Evolutionary conservation across 1,284 basidiomycete genomes (phyloP).

Genomic region (Cryptococcus wingfieldii): DNA sequence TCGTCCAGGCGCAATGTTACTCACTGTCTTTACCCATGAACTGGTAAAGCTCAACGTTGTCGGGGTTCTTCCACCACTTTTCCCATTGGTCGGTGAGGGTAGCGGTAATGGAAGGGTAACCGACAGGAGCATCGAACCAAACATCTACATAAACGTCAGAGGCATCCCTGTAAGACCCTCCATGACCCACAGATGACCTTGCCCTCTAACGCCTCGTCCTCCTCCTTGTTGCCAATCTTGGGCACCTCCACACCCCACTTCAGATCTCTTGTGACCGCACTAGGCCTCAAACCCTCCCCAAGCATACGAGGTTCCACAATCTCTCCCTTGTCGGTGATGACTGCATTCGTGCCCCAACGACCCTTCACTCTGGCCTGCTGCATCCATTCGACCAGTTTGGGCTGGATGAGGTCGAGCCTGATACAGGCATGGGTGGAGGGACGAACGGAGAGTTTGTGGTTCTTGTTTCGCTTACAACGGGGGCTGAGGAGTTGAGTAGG

Average conservation of each 20-base stretch:
- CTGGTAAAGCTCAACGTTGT: constrained; percentile 89
- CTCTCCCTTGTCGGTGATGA: constrained; percentile 78
- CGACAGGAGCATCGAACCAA: constrained; percentile 96
- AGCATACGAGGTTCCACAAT: constrained; percentile 88
- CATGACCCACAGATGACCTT: constrained; percentile 88
- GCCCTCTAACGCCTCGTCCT: constrained; percentile 76
- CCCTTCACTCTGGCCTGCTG: constrained; percentile 72
- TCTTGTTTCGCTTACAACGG: constrained; percentile 83
- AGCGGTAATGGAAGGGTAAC: constrained; percentile 96
- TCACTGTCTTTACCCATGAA: constrained; percentile 96
- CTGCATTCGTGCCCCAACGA: constrained; percentile 87
- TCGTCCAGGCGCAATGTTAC: constrained; percentile 11
- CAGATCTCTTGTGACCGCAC: constrained; percentile 89
- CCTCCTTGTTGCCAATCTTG: constrained; percentile 60
- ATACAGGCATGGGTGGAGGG: constrained; percentile 94
- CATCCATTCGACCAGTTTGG: constrained; percentile 84
- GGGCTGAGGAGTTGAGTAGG: constrained; percentile 91
- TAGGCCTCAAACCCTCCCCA: constrained; percentile 72
- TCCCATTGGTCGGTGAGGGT: constrained; percentile 93
- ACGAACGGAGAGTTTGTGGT: constrained; percentile 69
- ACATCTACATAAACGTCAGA: constrained; percentile 57
- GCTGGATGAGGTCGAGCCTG: constrained; percentile 77
- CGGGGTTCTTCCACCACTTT: constrained; percentile 94
- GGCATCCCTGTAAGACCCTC: background rate
- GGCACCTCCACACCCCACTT: constrained; percentile 96